phyloP scores from a whole-genome alignment of 768 basidiomycete species.

The Lentinula boryana region DNA sequence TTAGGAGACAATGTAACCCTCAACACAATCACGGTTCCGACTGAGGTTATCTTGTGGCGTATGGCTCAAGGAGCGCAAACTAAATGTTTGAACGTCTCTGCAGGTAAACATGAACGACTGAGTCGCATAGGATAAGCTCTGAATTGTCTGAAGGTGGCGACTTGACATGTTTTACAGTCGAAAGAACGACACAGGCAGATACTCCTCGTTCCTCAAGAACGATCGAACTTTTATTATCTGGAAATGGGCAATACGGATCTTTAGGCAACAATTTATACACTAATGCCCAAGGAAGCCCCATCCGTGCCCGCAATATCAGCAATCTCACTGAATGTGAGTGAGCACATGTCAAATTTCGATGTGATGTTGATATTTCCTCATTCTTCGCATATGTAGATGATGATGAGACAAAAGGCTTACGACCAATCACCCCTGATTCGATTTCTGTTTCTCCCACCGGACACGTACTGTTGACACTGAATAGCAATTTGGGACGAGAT shows the following conservation, averaged over 20 bases:
- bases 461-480: conserved; percentile 70
- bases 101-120: conserved; percentile 34
- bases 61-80: conserved; percentile 43
- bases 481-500: conserved; percentile 63
- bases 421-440: conserved; percentile 56
- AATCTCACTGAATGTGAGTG: conserved; percentile 85
- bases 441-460: conserved; percentile 70
- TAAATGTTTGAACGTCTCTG: conserved; percentile 58
- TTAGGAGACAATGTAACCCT: conserved; percentile 58
- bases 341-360: conserved; percentile 21
- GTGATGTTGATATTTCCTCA: not conserved
- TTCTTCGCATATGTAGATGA: conserved; percentile 40
- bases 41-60: conserved; percentile 74
- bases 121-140: not conserved
- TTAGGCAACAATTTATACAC: conserved; percentile 65
- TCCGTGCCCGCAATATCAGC: conserved; percentile 73
- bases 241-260: conserved; percentile 81
- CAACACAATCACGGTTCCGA: conserved; percentile 72
- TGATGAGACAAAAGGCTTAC: conserved; percentile 51
- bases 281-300: conserved; percentile 64
- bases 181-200: conserved; percentile 27
- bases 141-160: conserved; percentile 51
- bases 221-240: conserved; percentile 61
- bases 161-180: conserved; percentile 70
- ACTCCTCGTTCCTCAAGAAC: conserved; percentile 15